These are phyloP conservation scores for Astrocystis sublimbata DNA, from an alignment of 495 filamentous ascomycete species.

Conservation along the genomic window DNA sequence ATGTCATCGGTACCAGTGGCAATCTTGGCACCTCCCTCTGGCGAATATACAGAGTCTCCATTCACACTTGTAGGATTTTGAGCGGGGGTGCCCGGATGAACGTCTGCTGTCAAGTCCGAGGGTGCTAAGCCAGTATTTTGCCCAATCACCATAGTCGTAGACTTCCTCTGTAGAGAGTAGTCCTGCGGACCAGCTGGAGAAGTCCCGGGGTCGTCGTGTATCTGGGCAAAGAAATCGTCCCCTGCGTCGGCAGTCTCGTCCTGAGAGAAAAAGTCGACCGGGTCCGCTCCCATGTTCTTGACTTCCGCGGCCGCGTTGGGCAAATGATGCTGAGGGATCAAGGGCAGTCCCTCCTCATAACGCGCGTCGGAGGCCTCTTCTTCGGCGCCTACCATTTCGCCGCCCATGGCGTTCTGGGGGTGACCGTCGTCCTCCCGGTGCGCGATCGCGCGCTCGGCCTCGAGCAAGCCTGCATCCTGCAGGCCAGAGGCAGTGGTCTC, in stretches of 20 bases:
- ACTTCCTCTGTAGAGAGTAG: constrained; percentile 55
- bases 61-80: constrained; percentile 22
- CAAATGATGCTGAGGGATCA: constrained; percentile 44
- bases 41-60: constrained; percentile 32
- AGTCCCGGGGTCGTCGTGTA: constrained; percentile 25
- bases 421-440: constrained; percentile 3
- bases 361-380: constrained; percentile 48
- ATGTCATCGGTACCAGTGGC: constrained; percentile 49
- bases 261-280: constrained; percentile 39
- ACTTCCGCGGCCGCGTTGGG: constrained; percentile 11
- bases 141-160: constrained; percentile 58
- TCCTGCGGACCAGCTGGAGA: constrained; percentile 22
- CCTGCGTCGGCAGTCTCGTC: constrained; percentile 39
- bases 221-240: constrained; percentile 55
- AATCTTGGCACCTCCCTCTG: constrained; percentile 21
- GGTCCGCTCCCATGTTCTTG: constrained; percentile 18
- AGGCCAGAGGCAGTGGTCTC: constrained; percentile 11
- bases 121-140: constrained; percentile 31
- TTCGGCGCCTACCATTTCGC: constrained; percentile 38
- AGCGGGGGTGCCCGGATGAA: constrained; percentile 20
- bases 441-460: too few species aligned
- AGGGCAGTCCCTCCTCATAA: constrained; percentile 61
- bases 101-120: constrained; percentile 28
- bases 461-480: neutral
- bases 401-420: constrained; percentile 36